Base-by-base conservation (phyloP, 179 eudicot genomes). In the Silene noctiflora region DNA sequence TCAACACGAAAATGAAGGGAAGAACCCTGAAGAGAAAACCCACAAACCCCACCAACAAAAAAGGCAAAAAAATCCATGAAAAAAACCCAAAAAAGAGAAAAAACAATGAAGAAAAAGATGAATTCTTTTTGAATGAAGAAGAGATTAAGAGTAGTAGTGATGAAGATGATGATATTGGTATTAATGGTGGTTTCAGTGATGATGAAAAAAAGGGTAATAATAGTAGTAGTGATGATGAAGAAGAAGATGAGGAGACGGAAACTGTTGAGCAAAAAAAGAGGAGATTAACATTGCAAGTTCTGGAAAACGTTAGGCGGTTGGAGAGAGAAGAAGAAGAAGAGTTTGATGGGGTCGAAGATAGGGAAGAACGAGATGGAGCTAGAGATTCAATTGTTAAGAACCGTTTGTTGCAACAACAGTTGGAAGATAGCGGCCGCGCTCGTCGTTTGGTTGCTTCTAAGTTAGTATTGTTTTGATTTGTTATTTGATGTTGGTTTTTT, bases 341-440 rank as follows among this genome's bases (percentile, higher is more conserved):
- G 13, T 84, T 60, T 55, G 74, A 42, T 6, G 81, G 67, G 10
- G 87, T 63, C 1, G 82, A 67, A 39, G 83, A 72, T 6, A 72
- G 76, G 6, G 84, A 76, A 69, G 94, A 78, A 51, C 79, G 76
- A 44, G 88, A 78, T 55, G 90, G 84, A 3, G 78, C 78, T 66
- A 89, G 88, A 67, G 96, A 95, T 78, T 83, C 98, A 3, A 81
- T 73, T n/a, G 88, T 91, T 58, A 91, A 86, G 2, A 77, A 87
- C 78, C 84, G 81, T 72, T 85, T 95, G 88, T 83, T 83, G 82
- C 85, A 91, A 66, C 84, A 93, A 79, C 98, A 95, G 78, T 83
- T 93, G 9, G 98, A 93, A 63, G 97, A 93, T 12, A 93, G 94
- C 35, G 99, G 99, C 1, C 90, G 97, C 3, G 78, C 79, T 62